These are phyloP conservation scores for Leccinum imitatum DNA, from an alignment of 768 basidiomycete genomes.

Conservation along the genomic window DNA sequence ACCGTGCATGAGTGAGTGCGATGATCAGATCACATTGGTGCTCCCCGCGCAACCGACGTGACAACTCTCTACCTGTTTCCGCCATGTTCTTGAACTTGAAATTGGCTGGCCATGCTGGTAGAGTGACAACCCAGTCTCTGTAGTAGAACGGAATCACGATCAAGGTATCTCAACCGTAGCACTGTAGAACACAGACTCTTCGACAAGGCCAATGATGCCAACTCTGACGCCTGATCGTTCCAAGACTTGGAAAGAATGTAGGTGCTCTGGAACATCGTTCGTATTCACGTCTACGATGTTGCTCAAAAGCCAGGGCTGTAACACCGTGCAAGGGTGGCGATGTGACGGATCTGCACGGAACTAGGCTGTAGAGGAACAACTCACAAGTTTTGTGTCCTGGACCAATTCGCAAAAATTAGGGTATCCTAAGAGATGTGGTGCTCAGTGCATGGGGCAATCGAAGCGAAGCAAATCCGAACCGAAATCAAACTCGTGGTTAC, in stretches of 20 bases:
- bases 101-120: constrained; percentile 80
- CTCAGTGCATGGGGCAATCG: neutral
- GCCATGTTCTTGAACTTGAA: constrained; percentile 79
- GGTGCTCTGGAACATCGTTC: constrained; percentile 54
- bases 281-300: constrained; percentile 79
- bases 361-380: constrained; percentile 22
- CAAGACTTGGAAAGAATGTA: constrained; percentile 63
- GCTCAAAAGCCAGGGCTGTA: constrained; percentile 85
- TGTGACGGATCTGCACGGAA: neutral
- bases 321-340: neutral
- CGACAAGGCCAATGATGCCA: constrained; percentile 85
- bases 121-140: constrained; percentile 88
- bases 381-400: constrained; percentile 71
- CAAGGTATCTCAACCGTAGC: neutral
- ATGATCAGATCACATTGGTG: constrained; percentile 79
- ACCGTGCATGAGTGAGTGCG: constrained; percentile 84
- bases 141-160: neutral
- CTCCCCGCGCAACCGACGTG: constrained; percentile 66
- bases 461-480: constrained; percentile 40
- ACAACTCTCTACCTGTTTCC: constrained; percentile 69
- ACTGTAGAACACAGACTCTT: constrained; percentile 52
- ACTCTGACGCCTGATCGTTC: constrained; percentile 70
- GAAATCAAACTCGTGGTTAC: constrained; percentile 94
- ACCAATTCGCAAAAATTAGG: constrained; percentile 69
- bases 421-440: constrained; percentile 43